Base-by-base conservation (phyloP, 805 yeast species). In the Jamesozyma rosinii region DNA sequence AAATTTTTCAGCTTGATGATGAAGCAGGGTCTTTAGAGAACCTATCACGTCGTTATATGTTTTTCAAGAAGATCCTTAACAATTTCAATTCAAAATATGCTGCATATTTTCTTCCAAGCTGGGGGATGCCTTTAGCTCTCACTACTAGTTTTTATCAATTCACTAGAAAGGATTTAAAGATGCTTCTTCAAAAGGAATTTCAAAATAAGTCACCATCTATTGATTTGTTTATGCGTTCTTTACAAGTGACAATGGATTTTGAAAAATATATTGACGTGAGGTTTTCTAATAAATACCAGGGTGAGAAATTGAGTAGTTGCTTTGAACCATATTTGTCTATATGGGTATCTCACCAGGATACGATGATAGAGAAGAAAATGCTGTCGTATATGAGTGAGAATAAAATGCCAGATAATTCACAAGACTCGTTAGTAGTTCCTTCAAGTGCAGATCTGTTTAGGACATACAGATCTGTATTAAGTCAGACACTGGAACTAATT, bases 1-100 rank as follows among this genome's bases (percentile, higher is more conserved):
- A 76, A 19, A 86, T 92, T 10, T 92, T 92, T 64, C 74, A 77
- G 42, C 70, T 79, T 9, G 71, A 78, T 13, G 97, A 88, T 53
- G 98, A 92, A 63, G 98, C 98, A 0, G 97, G 97, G 1, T 82
- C 94, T 4, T 66, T 92, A 46, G 98, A 92, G 46, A 92, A 92
- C 61, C 64, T 92, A 41, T 73, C 77, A 26, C 69, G 97, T 51
- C 69, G 98, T 39, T 92, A 78, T 59, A 75, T 88, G 27, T 90
- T 83, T 59, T 84, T 86, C 63, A 80, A 81, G 50, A 79, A 83
- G 50, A 73, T 85, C 1, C 64, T 90, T 46, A 73, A 72, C 42
- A 70, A 72, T 32, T 77, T 79, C 51, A 79, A 77, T 46, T 59
- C 75, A 1, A 71, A 70, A 27, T 77, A 74, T 51, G 57, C 69